Base-by-base conservation (phyloP, 306 rosid species). In the Argentina anserina region DNA sequence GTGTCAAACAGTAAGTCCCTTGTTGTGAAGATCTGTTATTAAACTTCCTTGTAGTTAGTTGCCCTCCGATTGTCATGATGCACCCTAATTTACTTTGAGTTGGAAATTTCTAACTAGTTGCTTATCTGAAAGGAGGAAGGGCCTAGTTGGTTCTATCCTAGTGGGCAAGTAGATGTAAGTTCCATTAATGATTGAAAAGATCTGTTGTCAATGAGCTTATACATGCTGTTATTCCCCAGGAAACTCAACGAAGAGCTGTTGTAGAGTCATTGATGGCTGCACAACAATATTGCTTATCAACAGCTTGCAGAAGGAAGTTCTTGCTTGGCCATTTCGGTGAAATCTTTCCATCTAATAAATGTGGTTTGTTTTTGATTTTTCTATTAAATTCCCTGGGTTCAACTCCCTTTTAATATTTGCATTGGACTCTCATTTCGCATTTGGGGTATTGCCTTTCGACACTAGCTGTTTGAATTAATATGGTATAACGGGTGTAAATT, bases 291-390 rank as follows among this genome's bases (percentile, higher is more conserved):
- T 90, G 98, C 73, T 72, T 89, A 72, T 50, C 76, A 66, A 76
- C 92, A 72, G 88, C 89, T 50, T 92, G 98, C 87, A 85, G 97
- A 83, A 90, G 98, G 73, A 90, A 86, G 85, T 84, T 78, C 81
- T 79, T 92, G 87, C 98, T 92, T 73, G 84, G 79, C 67, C 84
- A 92, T 81, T 90, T 92, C 50, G 98, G 98, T 74, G 95, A 92
- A 76, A 87, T 77, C 1, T 7, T 71, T 81, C 23, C 89, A 56
- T 77, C 88, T 70, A 89, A 84, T 77, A 86, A 83, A 80, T 92
- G 98, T 70, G 95, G 98, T 92, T 71, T 82, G 42, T 73, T 67
- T 83, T 85, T 76, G 70, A 81, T 71, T 74, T 17, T 49, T 72
- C 34, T 69, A 69, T 75, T 41, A n/a, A 43, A 79, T 75, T 75